Base-by-base conservation (phyloP, 2,329 filamentous ascomycete genomes). In the Xylogone sp. region DNA sequence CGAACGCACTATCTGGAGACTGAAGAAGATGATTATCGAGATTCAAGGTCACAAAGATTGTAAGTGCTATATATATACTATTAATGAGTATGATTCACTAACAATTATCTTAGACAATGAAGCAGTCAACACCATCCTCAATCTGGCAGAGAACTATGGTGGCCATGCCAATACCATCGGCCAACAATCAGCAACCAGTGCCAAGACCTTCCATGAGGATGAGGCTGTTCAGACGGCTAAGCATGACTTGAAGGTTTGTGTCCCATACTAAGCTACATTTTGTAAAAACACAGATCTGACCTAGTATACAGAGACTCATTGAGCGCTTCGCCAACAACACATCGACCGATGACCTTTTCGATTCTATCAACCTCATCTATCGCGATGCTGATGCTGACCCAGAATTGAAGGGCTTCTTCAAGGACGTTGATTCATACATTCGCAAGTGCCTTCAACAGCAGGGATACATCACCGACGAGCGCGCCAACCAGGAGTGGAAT, bases 1-100 rank as follows among this genome's bases (percentile, higher is more conserved):
- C 54, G 91, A 97, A 7, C 91, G 96, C 76, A 86, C 86, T 51
- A 86, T 97, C 62, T 96, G 85, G 81, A 88, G 94, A 34, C 73
- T 99, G 59, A 99, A 93, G 84, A 97, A 97, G 83, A 96, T 97
- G 88, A 75, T 99, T 39, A 84, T 97, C 44, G 94, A 99, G 72
- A 91, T 96, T 62, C 94, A 99, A 73, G 89, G 93, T 51, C 94
- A 97, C 66, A 83, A 89, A 53, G 93, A 99, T 64, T 99, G 81
- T 84, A 71, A 68, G 78, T 72, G 13, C 18, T 24, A 16, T 31
- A 43, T 27, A 10, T 5, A 39, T 4, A 7, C n/a, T 13, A 7
- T 39, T 39, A 39, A 6, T 16, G n/a, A n/a, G n/a, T n/a, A 27
- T 10, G 24, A 27, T 10, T 10, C 27, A 24, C 67, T 72, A 56